These are phyloP conservation scores for Platismatia glauca DNA, from an alignment of 495 filamentous ascomycete genomes.

Conservation along the genomic window DNA sequence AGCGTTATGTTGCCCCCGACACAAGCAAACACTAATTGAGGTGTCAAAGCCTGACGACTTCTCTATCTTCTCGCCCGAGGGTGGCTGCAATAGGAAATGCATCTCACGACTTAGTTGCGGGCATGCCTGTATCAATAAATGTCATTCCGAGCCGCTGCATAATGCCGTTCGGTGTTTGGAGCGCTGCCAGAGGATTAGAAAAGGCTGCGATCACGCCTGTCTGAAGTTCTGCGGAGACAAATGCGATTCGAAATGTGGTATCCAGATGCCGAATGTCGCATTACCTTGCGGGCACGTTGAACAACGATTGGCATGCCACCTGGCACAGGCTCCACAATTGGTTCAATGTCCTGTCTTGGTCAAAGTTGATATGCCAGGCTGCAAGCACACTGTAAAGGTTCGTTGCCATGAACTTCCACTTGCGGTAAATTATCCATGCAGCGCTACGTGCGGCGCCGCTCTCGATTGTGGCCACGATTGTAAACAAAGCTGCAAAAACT, in stretches of 20 bases:
- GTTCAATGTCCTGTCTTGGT: slow-evolving; percentile 36
- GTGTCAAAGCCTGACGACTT: slow-evolving; percentile 59
- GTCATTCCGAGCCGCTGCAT: slow-evolving; percentile 62
- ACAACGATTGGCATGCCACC: slow-evolving; percentile 43
- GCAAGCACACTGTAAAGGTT: slow-evolving; percentile 44
- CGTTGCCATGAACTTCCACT: slow-evolving; percentile 42
- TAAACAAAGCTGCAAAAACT: slow-evolving; percentile 40
- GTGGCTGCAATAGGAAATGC: slow-evolving; percentile 58
- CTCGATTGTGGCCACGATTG: slow-evolving; percentile 58
- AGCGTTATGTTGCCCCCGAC: slow-evolving; percentile 58
- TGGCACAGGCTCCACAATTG: slow-evolving; percentile 33
- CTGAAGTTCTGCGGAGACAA: slow-evolving; percentile 50
- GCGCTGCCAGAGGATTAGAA: slow-evolving; percentile 46
- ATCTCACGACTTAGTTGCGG: slow-evolving; percentile 56
- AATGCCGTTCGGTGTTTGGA: slow-evolving; percentile 53
- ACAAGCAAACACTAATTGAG: slow-evolving; percentile 49
- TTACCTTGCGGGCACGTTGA: slow-evolving; percentile 54
- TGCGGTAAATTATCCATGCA: slow-evolving; percentile 35
- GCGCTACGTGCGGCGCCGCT: slow-evolving; percentile 33
- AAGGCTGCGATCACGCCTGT: slow-evolving; percentile 55
- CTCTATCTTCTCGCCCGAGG: slow-evolving; percentile 51
- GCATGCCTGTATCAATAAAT: slow-evolving; percentile 59
- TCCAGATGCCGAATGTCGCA: slow-evolving; percentile 32
- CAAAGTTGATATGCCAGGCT: slow-evolving; percentile 39
- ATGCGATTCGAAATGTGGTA: slow-evolving; percentile 43